Evolutionary conservation across 2,329 filamentous ascomycete genomes (phyloP).

Genomic region (Fusarium chlamydosporum): DNA sequence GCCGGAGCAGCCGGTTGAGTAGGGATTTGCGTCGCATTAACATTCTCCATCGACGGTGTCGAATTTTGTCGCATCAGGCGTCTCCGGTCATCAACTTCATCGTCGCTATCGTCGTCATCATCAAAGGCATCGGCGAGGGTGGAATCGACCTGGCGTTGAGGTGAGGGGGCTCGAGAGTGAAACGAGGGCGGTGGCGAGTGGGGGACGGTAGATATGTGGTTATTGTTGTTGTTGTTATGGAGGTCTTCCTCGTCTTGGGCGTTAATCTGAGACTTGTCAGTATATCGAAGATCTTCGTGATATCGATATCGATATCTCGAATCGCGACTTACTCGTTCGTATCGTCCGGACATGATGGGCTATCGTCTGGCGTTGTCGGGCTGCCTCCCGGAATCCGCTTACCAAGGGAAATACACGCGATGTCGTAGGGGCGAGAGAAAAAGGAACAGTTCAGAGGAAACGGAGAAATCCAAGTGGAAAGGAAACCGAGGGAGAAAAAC

Average conservation of each 20-base stretch:
- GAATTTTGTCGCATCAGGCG: constrained; percentile 81
- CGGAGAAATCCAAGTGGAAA: not conserved
- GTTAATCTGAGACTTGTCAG: constrained; percentile 63
- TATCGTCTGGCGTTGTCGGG: constrained; percentile 45
- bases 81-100: constrained; percentile 82
- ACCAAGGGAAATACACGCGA: constrained; percentile 25
- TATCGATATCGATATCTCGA: too few relatives aligned
- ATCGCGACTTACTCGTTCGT: constrained; percentile 67
- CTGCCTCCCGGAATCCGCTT: constrained; percentile 45
- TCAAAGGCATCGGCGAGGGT: constrained; percentile 96
- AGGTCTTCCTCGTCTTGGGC: constrained; percentile 70
- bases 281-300: not conserved
- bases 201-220: constrained; percentile 58
- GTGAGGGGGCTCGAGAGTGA: constrained; percentile 81
- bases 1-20: constrained; percentile 33
- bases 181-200: constrained; percentile 85
- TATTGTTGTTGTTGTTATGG: constrained; percentile 50
- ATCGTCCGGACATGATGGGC: constrained; percentile 66
- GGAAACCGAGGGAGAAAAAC: constrained; percentile 6
- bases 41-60: constrained; percentile 46
- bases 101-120: constrained; percentile 81
- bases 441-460: not conserved
- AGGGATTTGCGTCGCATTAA: constrained; percentile 37
- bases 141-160: constrained; percentile 71
- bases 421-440: constrained; percentile 13